phyloP scores from a whole-genome alignment of 176 grass and related monocot genomes.

The Puya raimondii region DNA sequence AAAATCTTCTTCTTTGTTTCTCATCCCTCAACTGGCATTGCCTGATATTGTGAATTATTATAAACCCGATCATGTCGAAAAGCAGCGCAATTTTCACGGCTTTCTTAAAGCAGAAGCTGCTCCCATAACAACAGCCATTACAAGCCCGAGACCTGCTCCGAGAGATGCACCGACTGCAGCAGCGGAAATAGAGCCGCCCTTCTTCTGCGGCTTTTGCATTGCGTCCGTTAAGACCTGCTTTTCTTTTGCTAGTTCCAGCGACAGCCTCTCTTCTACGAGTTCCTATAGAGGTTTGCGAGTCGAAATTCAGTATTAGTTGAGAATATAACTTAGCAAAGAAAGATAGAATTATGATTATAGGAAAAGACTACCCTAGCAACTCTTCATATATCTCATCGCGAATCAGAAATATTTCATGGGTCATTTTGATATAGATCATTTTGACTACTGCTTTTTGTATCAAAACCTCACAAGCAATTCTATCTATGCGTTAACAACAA shows the following conservation, averaged over 20 bases:
- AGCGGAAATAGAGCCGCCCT: conserved; percentile 66
- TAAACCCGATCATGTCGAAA: too few relatives aligned
- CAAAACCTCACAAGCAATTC: too few relatives aligned
- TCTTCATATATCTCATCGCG: not conserved
- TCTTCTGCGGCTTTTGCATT: conserved; percentile 35
- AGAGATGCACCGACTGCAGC: conserved; percentile 85
- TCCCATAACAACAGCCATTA: conserved; percentile 94
- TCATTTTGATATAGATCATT: not conserved
- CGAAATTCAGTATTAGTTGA: not conserved
- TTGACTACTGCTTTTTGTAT: too few relatives aligned
- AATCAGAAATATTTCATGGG: not conserved
- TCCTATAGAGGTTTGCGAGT: conserved; percentile 36
- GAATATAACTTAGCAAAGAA: not conserved
- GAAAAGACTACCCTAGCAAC: not conserved
- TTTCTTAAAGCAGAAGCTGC: conserved; percentile 83
- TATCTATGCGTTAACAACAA: too few relatives aligned
- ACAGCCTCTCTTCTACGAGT: conserved; percentile 53
- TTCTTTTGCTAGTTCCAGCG: conserved; percentile 48
- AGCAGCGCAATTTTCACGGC: conserved; percentile 24
- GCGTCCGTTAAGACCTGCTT: conserved; percentile 30
- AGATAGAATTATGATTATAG: not conserved
- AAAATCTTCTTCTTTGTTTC: too few relatives aligned
- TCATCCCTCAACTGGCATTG: too few relatives aligned
- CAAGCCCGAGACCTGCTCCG: conserved; percentile 76
- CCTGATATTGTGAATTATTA: too few relatives aligned